A percentile compares a stretch with the other conserved stretches of the same genome.
phyloP scores from a whole-genome alignment of 192 early-diverging fungal genomes.

The Borealophlyctis nickersoniae region DNA sequence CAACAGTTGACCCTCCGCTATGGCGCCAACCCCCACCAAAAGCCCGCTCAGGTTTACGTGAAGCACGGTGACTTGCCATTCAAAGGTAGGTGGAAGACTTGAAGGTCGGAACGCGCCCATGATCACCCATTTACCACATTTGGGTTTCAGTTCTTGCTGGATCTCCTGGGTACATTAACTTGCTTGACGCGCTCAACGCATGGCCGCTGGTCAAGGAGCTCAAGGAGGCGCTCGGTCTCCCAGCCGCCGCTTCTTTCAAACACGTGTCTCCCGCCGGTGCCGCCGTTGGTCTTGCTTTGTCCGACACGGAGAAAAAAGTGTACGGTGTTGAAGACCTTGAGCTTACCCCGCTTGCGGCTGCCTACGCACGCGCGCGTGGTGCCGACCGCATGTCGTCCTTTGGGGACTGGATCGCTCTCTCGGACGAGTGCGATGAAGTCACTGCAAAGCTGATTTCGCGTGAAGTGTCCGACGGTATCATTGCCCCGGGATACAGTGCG shows the following conservation, averaged over 20 bases:
- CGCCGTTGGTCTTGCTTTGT: conserved; percentile 81
- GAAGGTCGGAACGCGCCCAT: neutral
- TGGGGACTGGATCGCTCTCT: conserved; percentile 97
- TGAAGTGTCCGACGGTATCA: conserved; percentile 96
- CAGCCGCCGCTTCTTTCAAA: conserved; percentile 98
- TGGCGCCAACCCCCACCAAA: conserved; percentile 98
- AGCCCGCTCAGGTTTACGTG: conserved; percentile 90
- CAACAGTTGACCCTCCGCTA: conserved; percentile 85
- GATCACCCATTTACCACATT: neutral
- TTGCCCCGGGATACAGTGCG: conserved; percentile 84
- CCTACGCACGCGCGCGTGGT: conserved; percentile 96
- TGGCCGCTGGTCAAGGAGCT: conserved; percentile 99
- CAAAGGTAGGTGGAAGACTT: conserved; percentile 36
- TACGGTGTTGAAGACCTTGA: conserved; percentile 88
- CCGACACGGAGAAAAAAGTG: conserved; percentile 78
- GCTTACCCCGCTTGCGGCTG: conserved; percentile 81
- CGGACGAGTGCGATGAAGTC: conserved; percentile 79
- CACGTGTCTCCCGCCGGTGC: conserved; percentile 98
- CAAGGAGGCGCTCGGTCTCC: conserved; percentile 72
- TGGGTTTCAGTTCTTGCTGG: conserved; percentile 73
- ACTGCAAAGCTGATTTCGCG: conserved; percentile 94
- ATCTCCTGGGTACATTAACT: conserved; percentile 97
- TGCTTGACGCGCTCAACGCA: conserved; percentile 93
- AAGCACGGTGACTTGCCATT: conserved; percentile 81
- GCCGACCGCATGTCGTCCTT: conserved; percentile 99